Conservation (phyloP, 2,329 filamentous ascomycete species). For the Ophiocordyceps camponoti-rufipedis region DNA sequence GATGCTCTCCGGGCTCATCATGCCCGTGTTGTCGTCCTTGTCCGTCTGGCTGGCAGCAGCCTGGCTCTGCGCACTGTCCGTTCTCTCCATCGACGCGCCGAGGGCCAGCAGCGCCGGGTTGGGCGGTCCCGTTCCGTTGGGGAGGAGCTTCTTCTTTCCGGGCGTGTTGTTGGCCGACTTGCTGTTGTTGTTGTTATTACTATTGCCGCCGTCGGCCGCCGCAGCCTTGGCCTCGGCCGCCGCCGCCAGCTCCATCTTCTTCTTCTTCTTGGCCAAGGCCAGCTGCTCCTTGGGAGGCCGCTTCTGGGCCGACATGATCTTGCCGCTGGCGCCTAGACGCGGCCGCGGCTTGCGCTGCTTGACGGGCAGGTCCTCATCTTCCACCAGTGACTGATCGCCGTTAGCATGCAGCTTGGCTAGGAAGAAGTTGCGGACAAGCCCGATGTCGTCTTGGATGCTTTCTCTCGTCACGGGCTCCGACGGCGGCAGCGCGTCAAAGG, state of each 20-base stretch:
- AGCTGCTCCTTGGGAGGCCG: constrained; percentile 67
- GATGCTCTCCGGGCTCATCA: constrained; percentile 76
- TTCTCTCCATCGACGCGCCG: constrained; percentile 35
- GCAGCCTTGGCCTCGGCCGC: constrained; percentile 25
- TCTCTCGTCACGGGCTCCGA: constrained; percentile 66
- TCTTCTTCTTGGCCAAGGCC: constrained; percentile 72
- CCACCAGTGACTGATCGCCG: constrained; percentile 60
- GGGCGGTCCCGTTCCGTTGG: constrained; percentile 16
- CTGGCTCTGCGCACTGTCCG: constrained; percentile 37
- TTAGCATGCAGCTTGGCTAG: constrained; percentile 74
- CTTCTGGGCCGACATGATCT: constrained; percentile 74
- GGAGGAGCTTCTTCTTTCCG: constrained; percentile 32
- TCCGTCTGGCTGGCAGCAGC: constrained; percentile 45
- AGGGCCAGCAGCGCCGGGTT: constrained; percentile 22
- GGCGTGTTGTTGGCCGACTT: constrained; percentile 20
- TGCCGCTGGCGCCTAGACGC: constrained; percentile 53
- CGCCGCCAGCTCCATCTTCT: constrained; percentile 48
- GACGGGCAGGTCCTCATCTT: constrained; percentile 84
- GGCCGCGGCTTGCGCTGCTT: constrained; percentile 70
- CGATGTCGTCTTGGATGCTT: constrained; percentile 63
- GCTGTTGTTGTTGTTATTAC: constrained; percentile 32
- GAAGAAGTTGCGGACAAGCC: constrained; percentile 82
- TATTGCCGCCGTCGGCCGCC: constrained; percentile 15
- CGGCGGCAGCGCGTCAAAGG: constrained; percentile 50
- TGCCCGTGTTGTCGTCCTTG: constrained; percentile 50